Conservation (phyloP, 345 rosid species). For the Turnera subulata region DNA sequence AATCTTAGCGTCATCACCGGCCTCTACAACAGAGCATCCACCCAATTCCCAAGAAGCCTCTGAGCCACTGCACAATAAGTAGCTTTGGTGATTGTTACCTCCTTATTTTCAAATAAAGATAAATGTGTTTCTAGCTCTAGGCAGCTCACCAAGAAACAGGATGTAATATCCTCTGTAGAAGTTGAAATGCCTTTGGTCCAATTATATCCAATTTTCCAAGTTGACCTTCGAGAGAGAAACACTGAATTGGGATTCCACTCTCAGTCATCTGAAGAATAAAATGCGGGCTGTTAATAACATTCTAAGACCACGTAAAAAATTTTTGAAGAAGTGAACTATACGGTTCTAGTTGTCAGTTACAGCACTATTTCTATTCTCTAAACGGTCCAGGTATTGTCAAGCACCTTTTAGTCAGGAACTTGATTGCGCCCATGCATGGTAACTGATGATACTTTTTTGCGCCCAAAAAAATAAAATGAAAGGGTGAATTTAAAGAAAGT, state of each 20-base stretch:
- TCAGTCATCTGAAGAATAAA: constrained; percentile 50
- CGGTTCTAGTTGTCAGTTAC: no score
- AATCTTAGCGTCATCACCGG: constrained; percentile 13
- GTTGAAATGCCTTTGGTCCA: constrained; percentile 64
- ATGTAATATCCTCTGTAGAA: constrained; percentile 57
- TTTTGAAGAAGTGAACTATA: neutral
- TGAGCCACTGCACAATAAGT: constrained; percentile 37
- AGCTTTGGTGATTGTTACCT: constrained; percentile 11
- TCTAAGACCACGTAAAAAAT: constrained; percentile 1
- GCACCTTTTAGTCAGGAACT: no score
- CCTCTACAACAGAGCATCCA: constrained; percentile 36
- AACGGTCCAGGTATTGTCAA: no score
- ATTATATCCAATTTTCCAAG: constrained; percentile 70
- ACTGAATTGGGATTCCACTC: constrained; percentile 37
- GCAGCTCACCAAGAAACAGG: constrained; percentile 50
- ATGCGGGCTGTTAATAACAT: constrained; percentile 1
- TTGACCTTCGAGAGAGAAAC: constrained; percentile 72
- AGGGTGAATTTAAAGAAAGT: no score
- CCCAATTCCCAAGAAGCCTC: constrained; percentile 31
- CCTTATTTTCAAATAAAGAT: constrained; percentile 8
- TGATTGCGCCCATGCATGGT: no score
- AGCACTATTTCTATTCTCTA: no score
- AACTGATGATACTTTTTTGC: no score
- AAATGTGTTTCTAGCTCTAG: constrained; percentile 1
- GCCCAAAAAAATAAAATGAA: no score